phyloP scores from a whole-genome alignment of 257 asterid genomes.

The Coffea canephora region DNA sequence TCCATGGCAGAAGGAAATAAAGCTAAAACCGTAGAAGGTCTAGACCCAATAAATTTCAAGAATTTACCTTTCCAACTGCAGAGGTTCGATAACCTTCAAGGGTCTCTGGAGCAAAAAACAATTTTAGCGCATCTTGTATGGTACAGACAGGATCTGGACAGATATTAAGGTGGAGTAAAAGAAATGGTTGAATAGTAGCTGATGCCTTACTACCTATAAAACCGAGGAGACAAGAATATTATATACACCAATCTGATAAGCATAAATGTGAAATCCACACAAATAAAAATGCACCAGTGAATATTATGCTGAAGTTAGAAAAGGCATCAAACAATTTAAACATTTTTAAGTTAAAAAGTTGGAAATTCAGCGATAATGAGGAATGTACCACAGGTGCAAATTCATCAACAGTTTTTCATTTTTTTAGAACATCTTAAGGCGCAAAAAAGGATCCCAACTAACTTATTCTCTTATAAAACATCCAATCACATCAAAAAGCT shows the following conservation, averaged over 20 bases:
- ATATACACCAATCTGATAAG: neutral
- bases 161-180: constrained; percentile 79
- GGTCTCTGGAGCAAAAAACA: constrained; percentile 77
- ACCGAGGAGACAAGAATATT: constrained; percentile 1
- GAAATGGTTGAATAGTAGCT: constrained; percentile 80
- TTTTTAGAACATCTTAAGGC: no score
- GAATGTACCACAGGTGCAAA: no score
- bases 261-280: neutral
- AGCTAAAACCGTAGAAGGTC: neutral
- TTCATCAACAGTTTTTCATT: no score
- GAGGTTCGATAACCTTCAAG: constrained; percentile 68
- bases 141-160: constrained; percentile 62
- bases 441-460: no score
- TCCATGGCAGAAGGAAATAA: neutral
- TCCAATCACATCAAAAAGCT: no score
- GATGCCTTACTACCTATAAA: constrained; percentile 64
- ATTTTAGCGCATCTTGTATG: constrained; percentile 70
- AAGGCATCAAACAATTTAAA: neutral
- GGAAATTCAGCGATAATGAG: no score
- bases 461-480: no score
- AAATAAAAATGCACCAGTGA: neutral
- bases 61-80: constrained; percentile 63
- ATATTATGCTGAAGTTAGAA: neutral
- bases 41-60: neutral
- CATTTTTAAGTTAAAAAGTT: no score